Base-by-base conservation (phyloP, 768 basidiomycete species). In the Lentinula detonsa region DNA sequence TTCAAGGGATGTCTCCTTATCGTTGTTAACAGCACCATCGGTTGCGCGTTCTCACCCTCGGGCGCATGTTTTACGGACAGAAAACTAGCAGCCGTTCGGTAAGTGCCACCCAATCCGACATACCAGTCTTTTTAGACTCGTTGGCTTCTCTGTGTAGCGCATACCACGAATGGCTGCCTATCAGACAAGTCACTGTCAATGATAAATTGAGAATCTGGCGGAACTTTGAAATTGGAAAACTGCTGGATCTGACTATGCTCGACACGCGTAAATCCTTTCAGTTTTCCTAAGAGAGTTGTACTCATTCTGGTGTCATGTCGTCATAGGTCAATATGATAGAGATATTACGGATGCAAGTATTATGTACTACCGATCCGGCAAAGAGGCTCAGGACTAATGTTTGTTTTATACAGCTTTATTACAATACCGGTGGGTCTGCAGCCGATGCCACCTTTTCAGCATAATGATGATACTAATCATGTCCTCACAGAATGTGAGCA, bases 91-190 rank as follows among this genome's bases (percentile, higher is more conserved):
- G 85, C 81, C 7, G 78, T 85, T 28, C 73, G 83, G 34, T 48
- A 1, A 58, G 57, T 46, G 28, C 42, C 21, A 9, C 0, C 6
- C 18, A 5, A 21, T 40, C 18, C 31, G n/a, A 9, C 7, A 43
- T 11, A n/a, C 10, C 21, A 7, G 1, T 37, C 18, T 46, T 18
- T 3, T 21, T 7, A 18, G 42, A 28, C 45, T 23, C 6, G 28
- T 18, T 11, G 42, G 42, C 9, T 23, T n/a, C n/a, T 18, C 11
- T 39, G 5, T 40, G 37, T 34, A 58, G 57, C 28, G 83, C 82
- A 0, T 84, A 84, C 65, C 82, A 85, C 65, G 83, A 85, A 62
- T 85, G 84, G 84, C 78, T 85, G 73, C 84, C 83, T 11, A 82
- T 86, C 62, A 76, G 85, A 9, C 81, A 85, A 63, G 81, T 86